A percentile compares a stretch with the other conserved stretches of the same genome.
Conservation (phyloP, 129 eudicot genomes). For the Kitagawia praeruptora region DNA sequence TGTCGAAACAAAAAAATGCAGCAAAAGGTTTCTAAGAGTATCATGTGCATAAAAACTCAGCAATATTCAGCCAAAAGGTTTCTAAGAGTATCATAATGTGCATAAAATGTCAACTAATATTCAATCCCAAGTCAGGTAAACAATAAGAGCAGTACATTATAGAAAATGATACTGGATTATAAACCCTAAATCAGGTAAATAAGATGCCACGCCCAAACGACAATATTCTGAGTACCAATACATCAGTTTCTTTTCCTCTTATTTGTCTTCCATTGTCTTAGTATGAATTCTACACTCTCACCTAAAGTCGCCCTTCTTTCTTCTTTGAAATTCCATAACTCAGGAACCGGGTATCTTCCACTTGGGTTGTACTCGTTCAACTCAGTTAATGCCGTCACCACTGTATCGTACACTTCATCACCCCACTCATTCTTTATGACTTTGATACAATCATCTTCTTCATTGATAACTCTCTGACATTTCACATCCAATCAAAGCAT, state of each 20-base stretch:
- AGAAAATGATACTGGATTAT: not conserved
- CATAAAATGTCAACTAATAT: not conserved
- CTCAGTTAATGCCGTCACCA: slow-evolving; percentile 32
- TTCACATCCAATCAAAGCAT: slow-evolving; percentile 1
- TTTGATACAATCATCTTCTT: slow-evolving; percentile 30
- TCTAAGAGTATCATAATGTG: not conserved
- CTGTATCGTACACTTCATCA: slow-evolving; percentile 22
- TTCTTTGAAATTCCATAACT: slow-evolving; percentile 36
- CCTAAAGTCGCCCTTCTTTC: slow-evolving; percentile 22
- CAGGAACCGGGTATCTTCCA: slow-evolving; percentile 36
- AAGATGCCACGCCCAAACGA: not conserved
- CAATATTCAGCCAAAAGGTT: not conserved
- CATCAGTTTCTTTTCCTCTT: slow-evolving; percentile 4
- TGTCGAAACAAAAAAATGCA: not conserved
- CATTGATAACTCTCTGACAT: slow-evolving; percentile 34
- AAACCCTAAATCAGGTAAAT: too few species aligned
- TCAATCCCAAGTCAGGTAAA: not conserved
- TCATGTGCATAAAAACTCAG: not conserved
- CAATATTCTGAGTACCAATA: not conserved
- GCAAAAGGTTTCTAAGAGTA: not conserved
- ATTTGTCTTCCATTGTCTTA: slow-evolving; percentile 22
- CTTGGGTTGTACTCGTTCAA: slow-evolving; percentile 39
- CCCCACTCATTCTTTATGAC: slow-evolving; percentile 20
- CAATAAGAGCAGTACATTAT: not conserved
- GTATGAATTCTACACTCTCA: slow-evolving; percentile 24